A percentile compares a stretch with the other conserved stretches of the same genome.
Conservation (phyloP, 2,329 filamentous ascomycete genomes). For the Fusarium subglutinans region DNA sequence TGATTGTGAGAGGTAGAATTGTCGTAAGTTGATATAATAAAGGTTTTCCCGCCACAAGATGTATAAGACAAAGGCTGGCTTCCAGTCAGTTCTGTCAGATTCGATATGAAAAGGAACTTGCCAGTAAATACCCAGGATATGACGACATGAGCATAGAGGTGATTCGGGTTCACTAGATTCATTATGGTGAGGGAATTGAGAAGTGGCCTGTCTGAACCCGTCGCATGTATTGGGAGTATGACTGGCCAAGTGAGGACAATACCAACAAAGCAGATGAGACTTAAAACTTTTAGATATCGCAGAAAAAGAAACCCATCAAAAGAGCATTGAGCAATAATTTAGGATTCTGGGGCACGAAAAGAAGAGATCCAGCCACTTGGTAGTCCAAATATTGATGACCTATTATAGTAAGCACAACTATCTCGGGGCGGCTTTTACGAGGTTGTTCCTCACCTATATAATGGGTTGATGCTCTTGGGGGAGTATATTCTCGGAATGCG, state of each 20-base stretch:
- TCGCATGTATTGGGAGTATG: not conserved
- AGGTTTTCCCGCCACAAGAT: not conserved
- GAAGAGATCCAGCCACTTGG: not conserved
- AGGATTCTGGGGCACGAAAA: not conserved
- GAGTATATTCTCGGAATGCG: not conserved
- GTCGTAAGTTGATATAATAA: not conserved
- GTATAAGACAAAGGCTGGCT: not conserved
- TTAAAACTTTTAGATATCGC: not conserved
- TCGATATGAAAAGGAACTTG: rapidly evolving
- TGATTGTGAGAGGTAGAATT: not conserved
- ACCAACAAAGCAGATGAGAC: not conserved
- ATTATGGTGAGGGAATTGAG: not conserved
- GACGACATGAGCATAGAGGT: not conserved
- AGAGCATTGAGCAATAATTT: not conserved
- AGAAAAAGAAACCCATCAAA: not conserved
- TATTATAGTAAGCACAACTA: not conserved
- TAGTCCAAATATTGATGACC: rapidly evolving
- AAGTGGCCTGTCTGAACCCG: not conserved
- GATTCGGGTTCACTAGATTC: rapidly evolving
- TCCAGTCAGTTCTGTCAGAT: not conserved
- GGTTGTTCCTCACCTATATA: not conserved
- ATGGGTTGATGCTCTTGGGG: not conserved
- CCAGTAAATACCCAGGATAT: not conserved
- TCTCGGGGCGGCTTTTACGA: not conserved
- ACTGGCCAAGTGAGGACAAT: not conserved